Percentiles rank a stretch among this genome's conserved stretches.
Conservation (phyloP, 2,329 filamentous ascomycete genomes). For the Diaporthe sp. region DNA sequence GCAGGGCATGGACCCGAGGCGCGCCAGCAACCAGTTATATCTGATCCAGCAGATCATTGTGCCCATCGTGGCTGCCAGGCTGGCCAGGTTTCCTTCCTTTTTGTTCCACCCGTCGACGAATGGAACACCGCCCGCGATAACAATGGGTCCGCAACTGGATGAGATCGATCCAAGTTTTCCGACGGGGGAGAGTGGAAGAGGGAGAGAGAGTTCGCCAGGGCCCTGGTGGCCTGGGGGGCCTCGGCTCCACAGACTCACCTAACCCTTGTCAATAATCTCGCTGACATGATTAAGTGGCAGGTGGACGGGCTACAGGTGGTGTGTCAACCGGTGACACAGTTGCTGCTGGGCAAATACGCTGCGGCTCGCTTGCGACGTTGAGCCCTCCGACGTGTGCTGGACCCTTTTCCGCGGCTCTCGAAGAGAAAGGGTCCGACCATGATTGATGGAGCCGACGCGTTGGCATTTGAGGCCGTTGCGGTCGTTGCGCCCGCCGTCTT, state of each 20-base stretch:
- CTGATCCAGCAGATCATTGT: slow-evolving; percentile 12
- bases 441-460: neutral
- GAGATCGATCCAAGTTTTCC: slow-evolving; percentile 23
- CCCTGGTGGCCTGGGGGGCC: neutral
- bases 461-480: slow-evolving; percentile 5
- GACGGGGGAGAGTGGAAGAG: neutral
- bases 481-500: neutral
- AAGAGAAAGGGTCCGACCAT: slow-evolving; percentile 3
- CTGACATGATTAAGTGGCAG: slow-evolving; percentile 29
- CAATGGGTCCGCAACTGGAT: neutral
- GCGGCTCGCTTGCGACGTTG: slow-evolving; percentile 21
- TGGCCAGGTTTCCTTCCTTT: neutral
- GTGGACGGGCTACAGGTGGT: slow-evolving; percentile 14
- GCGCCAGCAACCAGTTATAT: too few relatives aligned
- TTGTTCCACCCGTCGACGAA: neutral
- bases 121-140: neutral
- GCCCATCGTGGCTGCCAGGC: neutral
- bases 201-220: neutral
- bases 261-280: slow-evolving; percentile 26
- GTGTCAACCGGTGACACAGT: slow-evolving; percentile 19
- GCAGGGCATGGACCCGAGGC: too few relatives aligned
- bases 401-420: neutral
- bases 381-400: neutral
- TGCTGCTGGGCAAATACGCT: neutral
- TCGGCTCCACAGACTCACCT: slow-evolving; percentile 2